phyloP scores from a whole-genome alignment of 2,329 filamentous ascomycete species.

The Neonectria coccinea region DNA sequence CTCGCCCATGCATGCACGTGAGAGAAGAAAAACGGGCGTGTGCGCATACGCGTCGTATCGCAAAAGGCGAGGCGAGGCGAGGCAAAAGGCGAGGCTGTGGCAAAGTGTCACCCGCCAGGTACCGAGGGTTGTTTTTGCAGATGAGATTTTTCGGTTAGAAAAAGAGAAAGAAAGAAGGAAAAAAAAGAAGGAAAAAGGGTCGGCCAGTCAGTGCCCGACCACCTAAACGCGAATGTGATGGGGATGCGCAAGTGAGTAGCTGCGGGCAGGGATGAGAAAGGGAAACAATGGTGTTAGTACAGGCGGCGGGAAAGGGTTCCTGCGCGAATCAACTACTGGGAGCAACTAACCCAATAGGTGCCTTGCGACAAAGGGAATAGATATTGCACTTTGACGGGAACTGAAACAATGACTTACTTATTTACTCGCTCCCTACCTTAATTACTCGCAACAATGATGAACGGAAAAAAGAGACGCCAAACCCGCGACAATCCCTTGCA shows the following conservation, averaged over 20 bases:
- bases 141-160: background rate
- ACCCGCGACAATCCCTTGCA: background rate
- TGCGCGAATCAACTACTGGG: background rate
- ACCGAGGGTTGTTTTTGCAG: background rate
- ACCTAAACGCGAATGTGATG: background rate
- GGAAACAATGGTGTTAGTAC: slow-evolving; percentile 1
- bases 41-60: slow-evolving; percentile 23
- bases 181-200: slow-evolving; percentile 2
- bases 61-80: background rate
- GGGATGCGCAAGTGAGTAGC: slow-evolving; percentile 4
- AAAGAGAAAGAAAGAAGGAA: background rate
- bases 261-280: slow-evolving; percentile 1
- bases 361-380: no score
- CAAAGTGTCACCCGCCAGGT: background rate
- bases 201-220: slow-evolving; percentile 1
- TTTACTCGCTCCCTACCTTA: no score
- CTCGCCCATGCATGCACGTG: slow-evolving; percentile 14
- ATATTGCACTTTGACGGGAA: no score
- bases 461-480: no score
- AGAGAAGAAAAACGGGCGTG: slow-evolving; percentile 6
- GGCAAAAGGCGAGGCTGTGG: slow-evolving; percentile 2
- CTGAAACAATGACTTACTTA: background rate
- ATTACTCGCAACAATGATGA: no score
- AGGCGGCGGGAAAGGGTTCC: background rate
- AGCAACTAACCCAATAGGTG: background rate